Evolutionary conservation across 257 asterid species (phyloP).

Genomic region (Perilla frutescens): DNA sequence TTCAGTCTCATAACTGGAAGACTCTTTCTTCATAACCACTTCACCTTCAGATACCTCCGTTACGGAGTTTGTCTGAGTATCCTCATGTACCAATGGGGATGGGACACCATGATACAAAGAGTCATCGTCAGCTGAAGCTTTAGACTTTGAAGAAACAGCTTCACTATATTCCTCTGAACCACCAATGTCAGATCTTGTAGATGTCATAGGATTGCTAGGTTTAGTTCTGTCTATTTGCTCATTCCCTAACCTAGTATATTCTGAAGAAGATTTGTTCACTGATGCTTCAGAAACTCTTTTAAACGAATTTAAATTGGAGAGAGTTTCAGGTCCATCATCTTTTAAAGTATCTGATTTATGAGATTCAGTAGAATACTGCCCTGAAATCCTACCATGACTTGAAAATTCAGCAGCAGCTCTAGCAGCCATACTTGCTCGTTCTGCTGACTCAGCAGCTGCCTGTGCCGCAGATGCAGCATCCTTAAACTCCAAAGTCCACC

Average conservation of each 20-base stretch:
- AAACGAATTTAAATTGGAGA: slow-evolving; percentile 32
- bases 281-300: slow-evolving; percentile 49
- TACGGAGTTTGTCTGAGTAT: slow-evolving; percentile 41
- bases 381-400: slow-evolving; percentile 46
- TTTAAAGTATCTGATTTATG: slow-evolving; percentile 39
- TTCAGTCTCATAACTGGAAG: slow-evolving; percentile 47
- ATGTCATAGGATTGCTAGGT: slow-evolving; percentile 40
- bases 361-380: slow-evolving; percentile 50
- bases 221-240: slow-evolving; percentile 36
- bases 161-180: slow-evolving; percentile 39
- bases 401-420: slow-evolving; percentile 92
- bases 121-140: slow-evolving; percentile 46
- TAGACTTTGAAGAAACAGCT: slow-evolving; percentile 44
- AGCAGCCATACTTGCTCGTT: slow-evolving; percentile 85
- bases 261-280: slow-evolving; percentile 35
- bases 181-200: slow-evolving; percentile 37
- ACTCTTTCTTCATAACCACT: slow-evolving; percentile 32
- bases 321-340: slow-evolving; percentile 45
- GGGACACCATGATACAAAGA: slow-evolving; percentile 39
- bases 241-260: slow-evolving; percentile 39
- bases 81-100: slow-evolving; percentile 43
- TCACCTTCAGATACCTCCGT: slow-evolving; percentile 40
- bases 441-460: slow-evolving; percentile 96
- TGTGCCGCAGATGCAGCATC: slow-evolving; percentile 93
- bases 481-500: slow-evolving; percentile 81